Base-by-base conservation (phyloP, 2,329 filamentous ascomycete genomes). In the Pseudogymnoascus sp. region DNA sequence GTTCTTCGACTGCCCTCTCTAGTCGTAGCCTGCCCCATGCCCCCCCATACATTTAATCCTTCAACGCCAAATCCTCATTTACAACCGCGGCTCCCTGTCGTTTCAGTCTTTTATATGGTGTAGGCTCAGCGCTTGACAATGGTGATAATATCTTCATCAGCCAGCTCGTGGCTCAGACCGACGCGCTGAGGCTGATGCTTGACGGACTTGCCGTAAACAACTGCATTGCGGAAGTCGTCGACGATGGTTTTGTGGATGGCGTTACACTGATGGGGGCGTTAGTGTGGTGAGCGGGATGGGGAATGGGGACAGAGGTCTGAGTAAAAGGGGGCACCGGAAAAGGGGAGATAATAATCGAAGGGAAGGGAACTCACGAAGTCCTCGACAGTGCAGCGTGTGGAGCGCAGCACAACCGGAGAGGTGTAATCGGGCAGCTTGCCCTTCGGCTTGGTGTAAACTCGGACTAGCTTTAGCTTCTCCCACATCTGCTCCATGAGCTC, bases 171-270 rank as follows among this genome's bases (percentile, higher is more conserved):
- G 60, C 84, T 79, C 66, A 99, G 82, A 58, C 94, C 94, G 65
- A 97, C 94, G 71, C 92, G 85, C 78, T 99, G 94, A 66, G 94
- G 94, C 77, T 97, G 94, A 78, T 99, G 94, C 82, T 97, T 97
- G 68, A 97, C 93, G 61, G 92, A 97, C 74, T 93, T 94, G 68
- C 94, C 94, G 75, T 97, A 99, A 41, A 99, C 94, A 72, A 99
- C 88, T 61, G 94, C 94, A 64, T 87, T 85, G 77, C 93, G 95
- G 82, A 99, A 99, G 69, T 96, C 88, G 69, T 99, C 94, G 62
- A 94, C 83, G 73, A 99, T 97, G 62, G 86, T 95, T 74, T 94
- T 91, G 78, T 99, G 94, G 73, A 99, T 99, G 67, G 90, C 84
- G 77, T 97, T 96, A 78, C 94, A 99, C 92, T 96, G 71, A 2